Percentiles rank a stretch among this genome's conserved stretches.
These are phyloP conservation scores for Vaucheria bursata DNA, from an alignment of 352 stramenopile species.

Conservation along the genomic window DNA sequence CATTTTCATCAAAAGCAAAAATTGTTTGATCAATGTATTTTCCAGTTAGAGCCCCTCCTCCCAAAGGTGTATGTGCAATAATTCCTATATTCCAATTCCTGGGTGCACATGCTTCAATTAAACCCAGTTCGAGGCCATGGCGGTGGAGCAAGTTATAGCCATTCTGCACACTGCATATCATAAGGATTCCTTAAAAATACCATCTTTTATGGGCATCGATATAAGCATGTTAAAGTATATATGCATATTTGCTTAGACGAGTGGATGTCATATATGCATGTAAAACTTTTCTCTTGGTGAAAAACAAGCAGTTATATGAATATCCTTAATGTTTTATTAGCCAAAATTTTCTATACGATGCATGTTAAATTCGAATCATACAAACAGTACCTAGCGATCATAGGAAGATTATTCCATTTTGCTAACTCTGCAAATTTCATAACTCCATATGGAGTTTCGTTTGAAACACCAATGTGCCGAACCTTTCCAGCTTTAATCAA, in stretches of 20 bases:
- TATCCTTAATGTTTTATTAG: too few species aligned
- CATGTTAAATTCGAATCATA: too few species aligned
- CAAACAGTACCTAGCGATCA: slow-evolving; percentile 11
- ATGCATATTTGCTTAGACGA: too few species aligned
- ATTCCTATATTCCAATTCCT: slow-evolving; percentile 57
- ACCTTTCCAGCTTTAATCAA: slow-evolving; percentile 50
- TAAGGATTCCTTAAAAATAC: too few species aligned
- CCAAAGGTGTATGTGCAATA: slow-evolving; percentile 65
- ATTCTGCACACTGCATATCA: slow-evolving; percentile 51
- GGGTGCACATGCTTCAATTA: slow-evolving; percentile 58
- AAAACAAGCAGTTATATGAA: too few species aligned
- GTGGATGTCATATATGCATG: too few species aligned
- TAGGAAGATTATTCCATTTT: slow-evolving; percentile 39
- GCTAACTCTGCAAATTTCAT: slow-evolving; percentile 55
- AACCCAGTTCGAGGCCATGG: slow-evolving; percentile 58
- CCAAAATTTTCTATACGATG: too few species aligned
- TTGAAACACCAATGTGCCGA: slow-evolving; percentile 54
- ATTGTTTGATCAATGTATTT: slow-evolving; percentile 58
- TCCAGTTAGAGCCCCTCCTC: slow-evolving; percentile 58
- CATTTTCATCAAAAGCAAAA: slow-evolving; percentile 42
- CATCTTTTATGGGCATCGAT: too few species aligned
- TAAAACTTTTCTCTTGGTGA: too few species aligned
- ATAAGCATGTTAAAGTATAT: too few species aligned
- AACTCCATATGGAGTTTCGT: slow-evolving; percentile 66
- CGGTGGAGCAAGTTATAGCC: slow-evolving; percentile 62